Base-by-base conservation (phyloP, 2,329 filamentous ascomycete species). In the Apiospora phragmitis region DNA sequence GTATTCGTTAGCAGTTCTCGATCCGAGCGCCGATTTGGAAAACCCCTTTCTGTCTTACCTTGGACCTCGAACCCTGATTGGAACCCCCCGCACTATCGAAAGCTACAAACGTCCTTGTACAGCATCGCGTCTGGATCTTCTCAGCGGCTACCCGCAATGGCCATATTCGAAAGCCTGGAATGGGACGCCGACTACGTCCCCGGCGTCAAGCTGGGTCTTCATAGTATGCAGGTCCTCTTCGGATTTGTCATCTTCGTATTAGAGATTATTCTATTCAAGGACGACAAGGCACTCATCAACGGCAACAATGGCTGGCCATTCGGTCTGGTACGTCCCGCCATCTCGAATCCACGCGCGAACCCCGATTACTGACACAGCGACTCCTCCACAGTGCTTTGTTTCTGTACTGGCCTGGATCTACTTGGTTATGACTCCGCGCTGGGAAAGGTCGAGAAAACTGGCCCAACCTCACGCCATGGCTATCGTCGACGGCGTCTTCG, bases 221-320 rank as follows among this genome's bases (percentile, higher is more conserved):
- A 92, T 80, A 80, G 83, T 68, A 78, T 82, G 70, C 90, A 92
- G 81, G 84, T 87, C 71, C 73, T 88, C 65, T 75, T 90, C 32
- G 86, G 83, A 65, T 83, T 91, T 65, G 82, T 90, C 32, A 82
- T 86, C 75, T 91, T 89, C 84, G 83, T 85, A 71, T 81, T 92
- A 71, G 87, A 88, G 74, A 90, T 92, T 75, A 83, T 86, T 32
- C 84, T 91, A 65, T 90, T 91, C 76, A 83, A 83, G 51, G 81
- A 82, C 69, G 78, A 85, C 12, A 78, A 83, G 18, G 82, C 88
- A 6, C 79, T 77, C 26, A 84, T 91, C 73, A 86, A 85, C 70
- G 88, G 89, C 43, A 85, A 88, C 73, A 87, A 88, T 79, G 89
- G 86, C 72, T 92, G 90, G 89, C 86, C 88, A 0, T 91, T 92